Percentiles rank a stretch among this genome's conserved stretches.
These are phyloP conservation scores for Solanum paucissectum DNA, from an alignment of 257 asterid genomes.

Conservation along the genomic window DNA sequence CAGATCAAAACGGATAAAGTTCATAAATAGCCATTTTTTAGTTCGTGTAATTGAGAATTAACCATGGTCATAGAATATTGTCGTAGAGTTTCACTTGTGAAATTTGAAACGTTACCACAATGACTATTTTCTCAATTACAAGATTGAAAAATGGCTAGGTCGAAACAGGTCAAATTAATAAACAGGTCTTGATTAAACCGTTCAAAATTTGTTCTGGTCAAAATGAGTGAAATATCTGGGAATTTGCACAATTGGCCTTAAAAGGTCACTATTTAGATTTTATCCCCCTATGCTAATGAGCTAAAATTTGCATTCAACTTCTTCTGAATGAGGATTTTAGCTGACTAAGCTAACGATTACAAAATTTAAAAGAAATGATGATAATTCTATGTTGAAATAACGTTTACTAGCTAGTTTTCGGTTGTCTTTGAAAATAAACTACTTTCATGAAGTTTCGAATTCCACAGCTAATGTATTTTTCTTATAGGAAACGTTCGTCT, in stretches of 20 bases:
- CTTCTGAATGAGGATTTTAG: not conserved
- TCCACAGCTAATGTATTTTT: not conserved
- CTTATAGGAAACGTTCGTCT: slow-evolving; percentile 13
- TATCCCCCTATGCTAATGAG: not conserved
- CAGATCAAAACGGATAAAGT: not conserved
- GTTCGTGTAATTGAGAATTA: not conserved
- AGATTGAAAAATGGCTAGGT: not conserved
- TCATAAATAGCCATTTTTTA: not conserved
- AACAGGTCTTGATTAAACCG: too few relatives aligned
- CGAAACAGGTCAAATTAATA: not conserved
- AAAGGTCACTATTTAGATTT: too few relatives aligned
- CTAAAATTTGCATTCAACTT: not conserved
- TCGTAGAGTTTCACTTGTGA: not conserved
- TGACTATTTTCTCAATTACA: not conserved
- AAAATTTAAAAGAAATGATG: too few relatives aligned
- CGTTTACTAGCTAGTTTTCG: not conserved
- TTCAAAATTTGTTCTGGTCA: not conserved
- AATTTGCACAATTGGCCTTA: too few relatives aligned
- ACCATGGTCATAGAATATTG: not conserved
- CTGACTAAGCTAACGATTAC: not conserved
- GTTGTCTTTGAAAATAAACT: not conserved
- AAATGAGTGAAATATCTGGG: rapidly evolving
- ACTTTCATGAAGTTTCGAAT: not conserved
- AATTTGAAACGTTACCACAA: not conserved
- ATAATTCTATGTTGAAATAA: not conserved